Conservation (phyloP, 306 rosid species). For the Herpetospermum pedunculosum region DNA sequence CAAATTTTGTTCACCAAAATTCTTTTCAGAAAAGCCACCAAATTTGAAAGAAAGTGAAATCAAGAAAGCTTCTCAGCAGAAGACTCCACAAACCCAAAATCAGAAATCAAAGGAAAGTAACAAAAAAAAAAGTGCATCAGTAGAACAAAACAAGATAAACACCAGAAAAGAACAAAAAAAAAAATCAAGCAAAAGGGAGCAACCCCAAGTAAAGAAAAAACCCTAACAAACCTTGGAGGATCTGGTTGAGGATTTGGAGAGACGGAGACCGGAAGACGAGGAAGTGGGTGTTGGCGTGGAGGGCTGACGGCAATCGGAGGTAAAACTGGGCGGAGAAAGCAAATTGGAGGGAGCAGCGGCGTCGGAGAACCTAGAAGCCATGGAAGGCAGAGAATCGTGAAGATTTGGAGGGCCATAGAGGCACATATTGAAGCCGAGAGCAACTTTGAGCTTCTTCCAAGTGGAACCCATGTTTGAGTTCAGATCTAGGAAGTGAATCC, state of each 20-base stretch:
- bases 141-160: not conserved
- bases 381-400: slow-evolving; percentile 1
- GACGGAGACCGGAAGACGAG: not conserved
- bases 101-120: not conserved
- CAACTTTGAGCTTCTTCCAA: slow-evolving; percentile 12
- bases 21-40: not conserved
- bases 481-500: not conserved
- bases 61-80: not conserved
- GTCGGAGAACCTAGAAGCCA: slow-evolving; percentile 10
- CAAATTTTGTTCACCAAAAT: not conserved
- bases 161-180: not conserved
- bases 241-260: slow-evolving; percentile 1
- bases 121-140: not conserved
- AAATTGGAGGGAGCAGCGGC: not conserved
- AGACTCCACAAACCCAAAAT: not conserved
- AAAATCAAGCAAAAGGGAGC: not conserved
- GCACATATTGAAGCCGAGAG: slow-evolving; percentile 13
- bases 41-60: not conserved
- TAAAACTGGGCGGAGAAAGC: not conserved
- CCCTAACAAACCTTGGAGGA: slow-evolving; percentile 12
- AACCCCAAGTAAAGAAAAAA: not conserved
- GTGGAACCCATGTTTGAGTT: not conserved
- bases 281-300: not conserved
- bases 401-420: slow-evolving; percentile 7
- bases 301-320: not conserved